These are phyloP conservation scores for Periglandula ipomoeae DNA, from an alignment of 2,329 filamentous ascomycete genomes.

Conservation along the genomic window DNA sequence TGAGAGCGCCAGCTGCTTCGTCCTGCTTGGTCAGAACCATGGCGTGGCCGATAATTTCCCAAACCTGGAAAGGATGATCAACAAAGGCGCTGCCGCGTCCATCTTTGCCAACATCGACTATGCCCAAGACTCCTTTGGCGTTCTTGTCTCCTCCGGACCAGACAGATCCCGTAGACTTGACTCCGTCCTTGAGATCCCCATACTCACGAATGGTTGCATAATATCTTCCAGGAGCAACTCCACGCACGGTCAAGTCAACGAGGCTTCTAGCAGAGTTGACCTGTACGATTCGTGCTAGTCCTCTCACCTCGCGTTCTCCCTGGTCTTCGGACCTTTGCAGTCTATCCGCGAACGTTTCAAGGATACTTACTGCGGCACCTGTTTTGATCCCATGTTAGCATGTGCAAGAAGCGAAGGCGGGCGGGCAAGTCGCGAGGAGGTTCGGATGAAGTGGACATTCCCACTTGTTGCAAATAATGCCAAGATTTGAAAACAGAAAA, in stretches of 20 bases:
- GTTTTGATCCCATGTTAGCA: constrained; percentile 10
- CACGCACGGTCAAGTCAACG: constrained; percentile 78
- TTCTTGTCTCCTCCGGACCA: constrained; percentile 54
- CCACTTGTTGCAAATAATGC: not conserved
- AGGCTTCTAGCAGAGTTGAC: constrained; percentile 70
- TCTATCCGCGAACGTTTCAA: constrained; percentile 69
- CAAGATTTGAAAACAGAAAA: not conserved
- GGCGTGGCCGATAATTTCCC: constrained; percentile 92
- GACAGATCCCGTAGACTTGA: constrained; percentile 71
- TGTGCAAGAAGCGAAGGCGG: not conserved
- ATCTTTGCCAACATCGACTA: constrained; percentile 63
- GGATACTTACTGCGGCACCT: constrained; percentile 86
- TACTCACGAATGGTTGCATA: constrained; percentile 75
- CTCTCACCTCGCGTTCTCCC: constrained; percentile 56
- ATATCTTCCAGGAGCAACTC: constrained; percentile 73
- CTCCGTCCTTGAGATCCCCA: constrained; percentile 78
- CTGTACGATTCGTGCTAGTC: constrained; percentile 88
- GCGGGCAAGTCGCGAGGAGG: not conserved
- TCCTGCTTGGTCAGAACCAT: constrained; percentile 70
- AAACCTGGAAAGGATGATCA: constrained; percentile 75
- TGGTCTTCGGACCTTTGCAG: constrained; percentile 34
- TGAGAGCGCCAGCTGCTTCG: constrained; percentile 41
- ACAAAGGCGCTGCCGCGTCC: constrained; percentile 74
- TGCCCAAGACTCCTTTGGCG: constrained; percentile 53
- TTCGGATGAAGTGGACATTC: not conserved